phyloP scores from a whole-genome alignment of 2,329 filamentous ascomycete genomes.

The Ceratocystis alfenasii region DNA sequence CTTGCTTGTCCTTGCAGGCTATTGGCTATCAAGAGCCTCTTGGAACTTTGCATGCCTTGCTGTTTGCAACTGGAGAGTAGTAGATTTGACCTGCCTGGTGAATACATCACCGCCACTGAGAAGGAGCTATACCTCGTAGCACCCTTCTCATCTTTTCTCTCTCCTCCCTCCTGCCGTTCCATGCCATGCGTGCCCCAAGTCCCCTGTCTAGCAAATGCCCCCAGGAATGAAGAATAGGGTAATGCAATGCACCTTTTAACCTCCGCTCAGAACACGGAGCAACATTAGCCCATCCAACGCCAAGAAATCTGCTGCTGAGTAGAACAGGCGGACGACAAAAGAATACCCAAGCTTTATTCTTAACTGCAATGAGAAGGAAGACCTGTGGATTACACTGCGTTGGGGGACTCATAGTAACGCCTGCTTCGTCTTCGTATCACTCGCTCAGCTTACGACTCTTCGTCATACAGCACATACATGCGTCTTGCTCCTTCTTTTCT shows the following conservation, averaged over 20 bases:
- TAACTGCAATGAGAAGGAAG: no score
- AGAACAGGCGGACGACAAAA: no score
- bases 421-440: no score
- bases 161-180: neutral
- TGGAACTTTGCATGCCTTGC: neutral
- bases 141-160: neutral
- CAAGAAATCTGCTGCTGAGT: neutral
- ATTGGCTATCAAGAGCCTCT: neutral
- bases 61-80: no score
- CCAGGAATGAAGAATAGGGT: neutral
- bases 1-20: neutral
- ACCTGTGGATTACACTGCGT: no score
- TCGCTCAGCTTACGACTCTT: no score
- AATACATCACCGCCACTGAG: no score
- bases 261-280: neutral
- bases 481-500: no score
- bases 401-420: no score
- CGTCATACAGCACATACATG: no score
- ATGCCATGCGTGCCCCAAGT: neutral
- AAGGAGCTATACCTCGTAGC: neutral
- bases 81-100: no score
- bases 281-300: neutral
- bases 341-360: no score
- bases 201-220: neutral
- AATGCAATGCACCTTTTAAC: neutral